phyloP scores from a whole-genome alignment of 1,284 basidiomycete species.

The Agroathelia rolfsii region DNA sequence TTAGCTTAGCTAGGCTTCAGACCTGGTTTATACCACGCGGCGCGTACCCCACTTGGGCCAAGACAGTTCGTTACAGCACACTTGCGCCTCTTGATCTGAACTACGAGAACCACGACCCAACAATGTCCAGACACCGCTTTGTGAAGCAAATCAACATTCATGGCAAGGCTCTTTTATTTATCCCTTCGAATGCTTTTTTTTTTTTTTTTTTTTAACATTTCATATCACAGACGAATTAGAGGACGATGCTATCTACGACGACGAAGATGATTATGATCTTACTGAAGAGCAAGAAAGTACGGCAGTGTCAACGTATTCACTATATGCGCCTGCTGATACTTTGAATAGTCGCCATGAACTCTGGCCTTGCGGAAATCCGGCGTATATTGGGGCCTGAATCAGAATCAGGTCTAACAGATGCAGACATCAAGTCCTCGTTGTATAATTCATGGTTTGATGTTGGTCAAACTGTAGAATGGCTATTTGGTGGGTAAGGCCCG shows the following conservation, averaged over 20 bases:
- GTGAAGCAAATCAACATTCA: slow-evolving; percentile 84
- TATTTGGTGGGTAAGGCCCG: slow-evolving; percentile 43
- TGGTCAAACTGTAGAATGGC: slow-evolving; percentile 65
- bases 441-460: slow-evolving; percentile 91
- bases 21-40: too few relatives aligned
- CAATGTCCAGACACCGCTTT: slow-evolving; percentile 84
- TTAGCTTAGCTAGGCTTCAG: too few relatives aligned
- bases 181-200: slow-evolving; percentile 15
- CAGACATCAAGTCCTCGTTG: slow-evolving; percentile 69
- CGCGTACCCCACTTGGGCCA: too few relatives aligned
- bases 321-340: slow-evolving; percentile 3
- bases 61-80: too few relatives aligned
- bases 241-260: slow-evolving; percentile 62
- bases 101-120: too few relatives aligned
- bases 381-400: slow-evolving; percentile 58
- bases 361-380: slow-evolving; percentile 60
- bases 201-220: slow-evolving; percentile 4
- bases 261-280: slow-evolving; percentile 60
- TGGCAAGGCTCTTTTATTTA: slow-evolving; percentile 35
- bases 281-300: slow-evolving; percentile 62
- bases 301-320: slow-evolving; percentile 6
- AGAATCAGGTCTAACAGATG: slow-evolving; percentile 60
- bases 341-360: slow-evolving; percentile 34
- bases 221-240: slow-evolving; percentile 59
- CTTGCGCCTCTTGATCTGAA: too few relatives aligned